These are phyloP conservation scores for Nannochloropsis granulata DNA, from an alignment of 108 stramenopile genomes.

Conservation along the genomic window DNA sequence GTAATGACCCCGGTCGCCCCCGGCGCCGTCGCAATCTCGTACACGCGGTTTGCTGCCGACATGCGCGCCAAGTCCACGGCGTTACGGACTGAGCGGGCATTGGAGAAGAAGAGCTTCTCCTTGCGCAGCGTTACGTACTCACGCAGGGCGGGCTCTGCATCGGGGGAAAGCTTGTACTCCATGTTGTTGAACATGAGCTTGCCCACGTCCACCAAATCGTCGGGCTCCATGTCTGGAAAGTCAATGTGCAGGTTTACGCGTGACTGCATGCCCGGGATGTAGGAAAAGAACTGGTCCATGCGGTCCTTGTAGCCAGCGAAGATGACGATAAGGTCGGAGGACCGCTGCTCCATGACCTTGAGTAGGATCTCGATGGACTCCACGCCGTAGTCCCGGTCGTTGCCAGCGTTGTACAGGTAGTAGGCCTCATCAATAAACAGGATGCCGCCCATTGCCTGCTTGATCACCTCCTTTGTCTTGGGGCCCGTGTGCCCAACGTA, in stretches of 20 bases:
- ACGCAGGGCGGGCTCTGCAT: slow-evolving; percentile 60
- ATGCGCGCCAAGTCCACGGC: slow-evolving; percentile 95
- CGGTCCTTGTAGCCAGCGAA: slow-evolving; percentile 97
- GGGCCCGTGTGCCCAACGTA: slow-evolving; percentile 98
- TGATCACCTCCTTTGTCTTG: slow-evolving; percentile 98
- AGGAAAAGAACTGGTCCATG: slow-evolving; percentile 96
- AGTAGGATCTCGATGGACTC: slow-evolving; percentile 97
- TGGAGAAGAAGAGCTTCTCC: slow-evolving; percentile 93
- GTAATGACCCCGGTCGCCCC: not conserved
- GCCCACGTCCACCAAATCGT: slow-evolving; percentile 85
- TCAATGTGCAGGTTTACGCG: slow-evolving; percentile 97
- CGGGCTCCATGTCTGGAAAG: slow-evolving; percentile 89
- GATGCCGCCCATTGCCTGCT: slow-evolving; percentile 77
- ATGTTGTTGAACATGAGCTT: slow-evolving; percentile 71
- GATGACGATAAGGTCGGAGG: slow-evolving; percentile 90
- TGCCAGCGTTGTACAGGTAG: slow-evolving; percentile 94
- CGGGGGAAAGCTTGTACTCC: slow-evolving; percentile 64
- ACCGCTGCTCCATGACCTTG: slow-evolving; percentile 94
- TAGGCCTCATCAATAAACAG: slow-evolving; percentile 97
- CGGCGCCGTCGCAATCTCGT: not conserved
- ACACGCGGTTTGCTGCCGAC: slow-evolving; percentile 24
- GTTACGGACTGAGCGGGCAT: slow-evolving; percentile 92
- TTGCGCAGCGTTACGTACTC: slow-evolving; percentile 75
- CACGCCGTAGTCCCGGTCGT: slow-evolving; percentile 95
- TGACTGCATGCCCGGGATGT: slow-evolving; percentile 95